Base-by-base conservation (phyloP, 257 asterid species). In the Lantana camara region DNA sequence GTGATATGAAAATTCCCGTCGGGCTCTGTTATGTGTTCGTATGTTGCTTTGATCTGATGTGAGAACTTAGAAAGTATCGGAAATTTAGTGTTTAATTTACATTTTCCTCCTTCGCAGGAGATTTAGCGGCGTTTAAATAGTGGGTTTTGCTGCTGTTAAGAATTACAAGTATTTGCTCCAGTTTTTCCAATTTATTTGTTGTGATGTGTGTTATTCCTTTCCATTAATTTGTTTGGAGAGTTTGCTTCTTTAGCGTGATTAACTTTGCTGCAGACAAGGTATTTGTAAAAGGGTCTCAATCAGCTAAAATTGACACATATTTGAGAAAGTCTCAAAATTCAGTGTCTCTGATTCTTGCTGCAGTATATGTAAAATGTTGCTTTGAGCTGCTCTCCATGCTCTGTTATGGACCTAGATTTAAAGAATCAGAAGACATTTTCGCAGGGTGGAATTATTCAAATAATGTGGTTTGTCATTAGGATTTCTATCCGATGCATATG, bases 11-110 rank as follows among this genome's bases (percentile, higher is more conserved):
- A 34, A 44, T n/a, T 63, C 30, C 24, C 37, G 7, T 9, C 35
- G 23, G 17, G 21, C 34, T 47, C 29, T 27, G 24, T 60, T 42
- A 23, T 44, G 15, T 42, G 59, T 64, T 63, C 12, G 13, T 56
- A 27, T 24, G 19, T 19, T 48, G 60, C 49, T 57, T 58, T 51
- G 64, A 71, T 56, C 63, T 42, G 72, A 49, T 46, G 16, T 5
- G 48, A 37, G 32, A 37, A 35, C 44, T 24, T 17, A 40, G 13
- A 52, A 67, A 32, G 4, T 17, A 27, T 45, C 4, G 4, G 56
- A 15, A 21, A 5, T 16, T 52, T 23, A 7, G 46, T 46, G 9
- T 44, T 60, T 62, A n/a, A 32, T 14, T 29, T 7, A 11, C 14
- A 29, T 20, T 62, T 16, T 55, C 15, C 56, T 8, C 55, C 13